A percentile compares a stretch with the other conserved stretches of the same genome.
These are phyloP conservation scores for Lotus japonicus DNA, from an alignment of 306 rosid genomes.

Conservation along the genomic window DNA sequence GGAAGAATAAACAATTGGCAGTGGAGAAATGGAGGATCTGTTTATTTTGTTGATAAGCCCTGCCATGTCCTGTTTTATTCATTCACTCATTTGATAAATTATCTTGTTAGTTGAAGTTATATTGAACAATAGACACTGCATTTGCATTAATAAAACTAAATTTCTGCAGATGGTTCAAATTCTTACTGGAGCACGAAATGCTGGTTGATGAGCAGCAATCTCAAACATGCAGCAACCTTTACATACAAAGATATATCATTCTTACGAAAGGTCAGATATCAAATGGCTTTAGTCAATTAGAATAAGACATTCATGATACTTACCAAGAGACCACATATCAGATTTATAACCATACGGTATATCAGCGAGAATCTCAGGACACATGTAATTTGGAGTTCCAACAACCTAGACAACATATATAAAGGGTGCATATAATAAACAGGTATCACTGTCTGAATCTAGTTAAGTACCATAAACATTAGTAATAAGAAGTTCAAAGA, in stretches of 20 bases:
- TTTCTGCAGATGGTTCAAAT: conserved; percentile 9
- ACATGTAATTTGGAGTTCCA: conserved; percentile 86
- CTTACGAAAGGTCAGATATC: conserved; percentile 17
- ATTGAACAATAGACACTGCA: conserved; percentile 12
- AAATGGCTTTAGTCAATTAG: conserved; percentile 13
- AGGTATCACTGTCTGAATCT: conserved; percentile 4
- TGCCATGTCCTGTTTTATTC: conserved; percentile 79
- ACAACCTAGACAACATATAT: conserved; percentile 53
- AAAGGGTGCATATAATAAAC: conserved; percentile 4
- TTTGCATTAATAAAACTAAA: conserved; percentile 11
- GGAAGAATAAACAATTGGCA: conserved; percentile 88
- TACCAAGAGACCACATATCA: conserved; percentile 96
- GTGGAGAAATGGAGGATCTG: conserved; percentile 85
- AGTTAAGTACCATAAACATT: conserved; percentile 2
- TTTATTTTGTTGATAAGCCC: conserved; percentile 88
- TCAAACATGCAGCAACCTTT: conserved; percentile 96
- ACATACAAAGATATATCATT: conserved; percentile 25
- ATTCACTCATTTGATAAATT: conserved; percentile 2
- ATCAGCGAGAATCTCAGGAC: conserved; percentile 91
- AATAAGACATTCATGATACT: conserved; percentile 23
- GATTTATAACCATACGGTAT: conserved; percentile 90
- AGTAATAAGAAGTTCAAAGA: conserved; percentile 11
- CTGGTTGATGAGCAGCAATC: conserved; percentile 86
- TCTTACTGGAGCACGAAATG: conserved; percentile 89
- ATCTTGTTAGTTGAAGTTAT: background rate